Evolutionary conservation across 345 rosid genomes (phyloP).

Genomic region (Eutrema yunnanense): DNA sequence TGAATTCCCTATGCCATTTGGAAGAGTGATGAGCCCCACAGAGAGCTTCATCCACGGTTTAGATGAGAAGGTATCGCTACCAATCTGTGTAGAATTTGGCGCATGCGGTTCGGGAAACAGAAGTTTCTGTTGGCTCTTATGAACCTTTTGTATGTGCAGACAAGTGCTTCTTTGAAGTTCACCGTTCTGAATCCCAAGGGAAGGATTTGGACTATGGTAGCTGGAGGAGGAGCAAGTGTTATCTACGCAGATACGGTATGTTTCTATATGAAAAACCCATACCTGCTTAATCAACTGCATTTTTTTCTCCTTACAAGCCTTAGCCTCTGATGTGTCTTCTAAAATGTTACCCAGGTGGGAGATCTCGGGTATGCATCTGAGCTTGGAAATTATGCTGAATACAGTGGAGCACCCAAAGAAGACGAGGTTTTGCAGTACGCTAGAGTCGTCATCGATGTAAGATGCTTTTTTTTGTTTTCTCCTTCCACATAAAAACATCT

Average conservation of each 20-base stretch:
- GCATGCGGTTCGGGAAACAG: not conserved
- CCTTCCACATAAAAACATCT: not conserved
- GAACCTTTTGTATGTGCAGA: conserved; percentile 39
- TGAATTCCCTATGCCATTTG: conserved; percentile 93
- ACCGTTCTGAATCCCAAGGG: conserved; percentile 93
- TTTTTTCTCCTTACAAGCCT: not conserved
- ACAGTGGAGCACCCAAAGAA: conserved; percentile 98
- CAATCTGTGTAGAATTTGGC: not conserved
- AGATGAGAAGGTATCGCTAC: conserved; percentile 78
- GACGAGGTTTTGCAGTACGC: conserved; percentile 97
- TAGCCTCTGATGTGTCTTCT: not conserved
- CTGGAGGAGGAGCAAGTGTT: conserved; percentile 99
- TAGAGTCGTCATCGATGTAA: conserved; percentile 94
- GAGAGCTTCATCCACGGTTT: conserved; percentile 87
- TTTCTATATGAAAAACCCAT: not conserved
- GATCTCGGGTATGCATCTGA: conserved; percentile 90
- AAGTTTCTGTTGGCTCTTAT: not conserved
- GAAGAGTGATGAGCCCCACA: conserved; percentile 88
- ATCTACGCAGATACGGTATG: conserved; percentile 89
- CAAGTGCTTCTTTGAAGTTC: conserved; percentile 95
- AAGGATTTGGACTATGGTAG: conserved; percentile 95
- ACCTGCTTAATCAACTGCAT: not conserved
- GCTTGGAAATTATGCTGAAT: conserved; percentile 92
- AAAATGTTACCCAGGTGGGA: conserved; percentile 57
- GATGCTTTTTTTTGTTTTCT: conserved; percentile 5